A percentile compares a stretch with the other conserved stretches of the same genome.
Conservation (phyloP, 192 early-diverging fungal species). For the Rhizoclosmatium globosum region DNA sequence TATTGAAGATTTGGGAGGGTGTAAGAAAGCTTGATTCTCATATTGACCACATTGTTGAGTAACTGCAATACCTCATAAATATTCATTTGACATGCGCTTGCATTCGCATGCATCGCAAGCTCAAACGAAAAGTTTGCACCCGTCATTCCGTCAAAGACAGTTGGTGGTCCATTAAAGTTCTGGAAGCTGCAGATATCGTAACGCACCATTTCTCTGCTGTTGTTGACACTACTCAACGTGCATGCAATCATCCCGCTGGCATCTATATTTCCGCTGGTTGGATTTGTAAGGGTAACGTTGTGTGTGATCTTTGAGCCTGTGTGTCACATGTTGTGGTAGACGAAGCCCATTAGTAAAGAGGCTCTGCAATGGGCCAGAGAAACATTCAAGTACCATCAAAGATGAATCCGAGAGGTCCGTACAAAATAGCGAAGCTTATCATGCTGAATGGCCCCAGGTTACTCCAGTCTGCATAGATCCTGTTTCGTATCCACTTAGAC, state of each 20-base stretch:
- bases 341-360: not conserved
- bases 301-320: not conserved
- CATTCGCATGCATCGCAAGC: not conserved
- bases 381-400: not conserved
- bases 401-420: conserved; percentile 3
- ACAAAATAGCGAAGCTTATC: not conserved
- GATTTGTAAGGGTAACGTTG: not conserved
- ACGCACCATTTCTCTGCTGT: not conserved
- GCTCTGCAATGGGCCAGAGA: not conserved
- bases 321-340: not conserved
- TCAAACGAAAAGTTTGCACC: conserved; percentile 12
- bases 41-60: no score
- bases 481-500: not conserved
- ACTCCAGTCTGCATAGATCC: conserved; percentile 13
- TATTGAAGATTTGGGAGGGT: no score
- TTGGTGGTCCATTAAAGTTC: no score
- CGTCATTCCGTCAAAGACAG: not conserved
- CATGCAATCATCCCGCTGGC: not conserved
- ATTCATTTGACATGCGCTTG: not conserved
- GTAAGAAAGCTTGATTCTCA: no score
- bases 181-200: conserved; percentile 8
- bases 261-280: not conserved
- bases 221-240: not conserved
- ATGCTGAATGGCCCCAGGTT: not conserved
- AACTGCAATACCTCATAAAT: not conserved